Percentiles rank a stretch among this genome's conserved stretches.
These are phyloP conservation scores for Pseudomassariella vexata DNA, from an alignment of 2,329 filamentous ascomycete species.

Conservation along the genomic window DNA sequence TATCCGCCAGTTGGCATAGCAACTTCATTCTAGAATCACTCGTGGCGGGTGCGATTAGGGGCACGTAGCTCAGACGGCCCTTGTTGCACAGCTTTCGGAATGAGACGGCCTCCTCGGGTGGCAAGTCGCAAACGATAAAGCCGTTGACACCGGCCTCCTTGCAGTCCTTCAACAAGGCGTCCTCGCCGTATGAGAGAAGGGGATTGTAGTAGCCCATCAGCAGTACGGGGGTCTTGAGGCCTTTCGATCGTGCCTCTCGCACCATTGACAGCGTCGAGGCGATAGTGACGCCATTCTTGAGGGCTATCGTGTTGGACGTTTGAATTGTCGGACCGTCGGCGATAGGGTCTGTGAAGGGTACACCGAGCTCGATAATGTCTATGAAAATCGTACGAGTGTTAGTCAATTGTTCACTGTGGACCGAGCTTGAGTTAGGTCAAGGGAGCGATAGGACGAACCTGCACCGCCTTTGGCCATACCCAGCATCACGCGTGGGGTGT, in stretches of 20 bases:
- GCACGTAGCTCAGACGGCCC: constrained; percentile 85
- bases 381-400: constrained; percentile 4
- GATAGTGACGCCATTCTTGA: constrained; percentile 84
- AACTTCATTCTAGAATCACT: constrained; percentile 92
- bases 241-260: constrained; percentile 68
- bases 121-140: constrained; percentile 94
- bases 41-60: constrained; percentile 91
- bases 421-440: constrained; percentile 12
- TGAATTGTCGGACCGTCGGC: constrained; percentile 97
- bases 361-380: constrained; percentile 94
- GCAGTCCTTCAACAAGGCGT: constrained; percentile 78
- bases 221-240: constrained; percentile 76
- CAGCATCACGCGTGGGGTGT: constrained; percentile 78
- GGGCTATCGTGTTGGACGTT: constrained; percentile 84
- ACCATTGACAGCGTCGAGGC: constrained; percentile 76
- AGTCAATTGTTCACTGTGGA: constrained; percentile 2
- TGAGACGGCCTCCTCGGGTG: constrained; percentile 88
- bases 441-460: constrained; percentile 50
- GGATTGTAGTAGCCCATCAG: constrained; percentile 99
- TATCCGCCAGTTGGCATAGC: constrained; percentile 93
- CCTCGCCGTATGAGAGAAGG: constrained; percentile 88
- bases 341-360: constrained; percentile 97
- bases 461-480: constrained; percentile 90
- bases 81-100: constrained; percentile 81
- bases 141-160: constrained; percentile 83